These are phyloP conservation scores for Xylariaceae sp. DNA, from an alignment of 2,329 filamentous ascomycete species.

Conservation along the genomic window DNA sequence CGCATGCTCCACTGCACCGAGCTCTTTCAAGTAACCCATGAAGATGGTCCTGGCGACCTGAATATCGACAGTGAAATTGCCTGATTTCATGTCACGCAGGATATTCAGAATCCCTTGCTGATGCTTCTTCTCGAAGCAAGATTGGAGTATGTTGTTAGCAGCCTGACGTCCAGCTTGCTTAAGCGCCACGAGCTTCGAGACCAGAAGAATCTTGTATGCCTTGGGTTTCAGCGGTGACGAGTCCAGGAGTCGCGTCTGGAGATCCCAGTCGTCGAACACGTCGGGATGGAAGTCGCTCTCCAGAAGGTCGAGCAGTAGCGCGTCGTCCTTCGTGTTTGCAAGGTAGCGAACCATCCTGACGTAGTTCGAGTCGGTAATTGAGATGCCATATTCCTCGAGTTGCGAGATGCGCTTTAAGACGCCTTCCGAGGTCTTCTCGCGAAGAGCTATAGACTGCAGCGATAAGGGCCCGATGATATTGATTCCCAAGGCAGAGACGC, in stretches of 20 bases:
- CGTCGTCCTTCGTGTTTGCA: conserved; percentile 46
- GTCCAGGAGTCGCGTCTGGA: conserved; percentile 31
- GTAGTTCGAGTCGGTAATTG: conserved; percentile 56
- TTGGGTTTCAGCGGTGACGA: conserved; percentile 31
- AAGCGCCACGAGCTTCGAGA: conserved; percentile 30
- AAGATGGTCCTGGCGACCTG: too few relatives aligned
- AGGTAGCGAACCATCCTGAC: conserved; percentile 58
- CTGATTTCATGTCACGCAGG: conserved; percentile 30
- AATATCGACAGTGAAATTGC: conserved; percentile 22
- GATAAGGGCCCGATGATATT: conserved; percentile 66
- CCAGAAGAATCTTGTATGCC: conserved; percentile 36
- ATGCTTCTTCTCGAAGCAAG: conserved; percentile 21
- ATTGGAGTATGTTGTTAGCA: conserved; percentile 28
- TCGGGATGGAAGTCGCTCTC: conserved; percentile 47
- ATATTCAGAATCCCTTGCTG: conserved; percentile 22
- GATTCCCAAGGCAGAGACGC: conserved; percentile 64
- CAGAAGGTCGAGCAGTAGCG: conserved; percentile 37
- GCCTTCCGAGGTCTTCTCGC: conserved; percentile 48
- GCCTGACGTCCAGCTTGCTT: conserved; percentile 20
- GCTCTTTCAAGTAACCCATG: too few relatives aligned
- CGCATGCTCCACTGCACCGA: too few relatives aligned
- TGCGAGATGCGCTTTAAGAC: conserved; percentile 53
- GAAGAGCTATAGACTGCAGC: conserved; percentile 66
- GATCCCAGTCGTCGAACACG: conserved; percentile 41
- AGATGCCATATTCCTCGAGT: conserved; percentile 55